Base-by-base conservation (phyloP, 192 early-diverging fungal species). In the Umbelopsis ramanniana region DNA sequence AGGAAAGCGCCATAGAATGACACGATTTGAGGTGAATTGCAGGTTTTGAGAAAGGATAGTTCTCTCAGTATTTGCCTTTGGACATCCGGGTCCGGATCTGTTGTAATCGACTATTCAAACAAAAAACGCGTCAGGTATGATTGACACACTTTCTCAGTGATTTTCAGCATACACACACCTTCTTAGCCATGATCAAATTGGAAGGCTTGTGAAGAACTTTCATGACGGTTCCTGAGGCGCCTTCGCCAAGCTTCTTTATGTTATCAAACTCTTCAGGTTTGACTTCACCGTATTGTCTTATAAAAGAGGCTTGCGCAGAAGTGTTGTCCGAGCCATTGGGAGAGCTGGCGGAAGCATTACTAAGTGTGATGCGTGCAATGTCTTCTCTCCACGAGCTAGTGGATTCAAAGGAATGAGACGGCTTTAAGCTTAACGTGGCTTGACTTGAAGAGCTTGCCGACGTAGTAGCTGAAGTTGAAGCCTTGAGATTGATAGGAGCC, bases 1-100 rank as follows among this genome's bases (percentile, higher is more conserved):
- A 92, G 83, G 72, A 92, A 97, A 11, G 97, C 93, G 37, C 97
- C 98, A 75, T 93, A 98, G 74, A 91, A 99, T 23, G 92, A 88
- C 0, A 99, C 95, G 67, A 98, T 97, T 76, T 94, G 93, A 47
- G 92, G 92, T 40, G 93, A 94, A 78, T 92, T 86, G 79, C 96
- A 98, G 60, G 89, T 87, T 57, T 91, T 89, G 60, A 99, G 84
- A 46, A 96, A 89, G 74, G 91, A 88, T 37, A 98, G 89, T 76
- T 99, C 98, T 23, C 95, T 85, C 69, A 97, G 77, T 37, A 99
- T 93, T 77, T 95, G 92, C 52, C 88, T 81, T 68, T 94, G 89
- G 73, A 90, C 80, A n/a, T 89, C 81, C 12, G 88, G 89, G 71
- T 87, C 88, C 14, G 84, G 83, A 23, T 87, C 87, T 17, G 89